Conservation (phyloP, 1,284 basidiomycete genomes). For the Sporisorium exsertum region DNA sequence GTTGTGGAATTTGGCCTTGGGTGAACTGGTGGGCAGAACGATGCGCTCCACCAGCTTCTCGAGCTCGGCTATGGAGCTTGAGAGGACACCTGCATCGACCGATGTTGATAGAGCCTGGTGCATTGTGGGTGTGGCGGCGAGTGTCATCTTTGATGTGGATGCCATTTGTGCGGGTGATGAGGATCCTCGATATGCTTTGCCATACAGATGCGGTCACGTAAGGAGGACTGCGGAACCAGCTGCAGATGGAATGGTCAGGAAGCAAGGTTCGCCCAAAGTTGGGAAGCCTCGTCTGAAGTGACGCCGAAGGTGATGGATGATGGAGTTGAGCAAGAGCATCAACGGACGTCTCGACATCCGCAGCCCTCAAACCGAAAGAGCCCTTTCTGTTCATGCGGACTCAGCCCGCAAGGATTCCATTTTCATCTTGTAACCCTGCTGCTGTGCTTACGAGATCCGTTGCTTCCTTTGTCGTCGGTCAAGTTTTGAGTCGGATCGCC, state of each 20-base stretch:
- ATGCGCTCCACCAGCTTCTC: constrained; percentile 32
- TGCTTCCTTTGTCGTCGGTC: not conserved
- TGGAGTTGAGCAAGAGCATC: not conserved
- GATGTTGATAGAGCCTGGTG: constrained; percentile 6
- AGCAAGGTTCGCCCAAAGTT: not conserved
- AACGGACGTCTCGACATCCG: not conserved
- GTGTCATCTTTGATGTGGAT: constrained; percentile 36
- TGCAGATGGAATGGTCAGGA: not conserved
- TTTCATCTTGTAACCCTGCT: not conserved
- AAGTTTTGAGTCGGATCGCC: too few species aligned
- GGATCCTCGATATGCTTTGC: not conserved
- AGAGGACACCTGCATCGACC: constrained; percentile 31
- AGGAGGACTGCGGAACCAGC: not conserved
- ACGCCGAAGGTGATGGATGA: not conserved
- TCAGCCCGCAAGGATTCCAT: not conserved
- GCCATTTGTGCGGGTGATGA: constrained; percentile 20
- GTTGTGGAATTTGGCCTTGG: constrained; percentile 70
- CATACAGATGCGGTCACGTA: not conserved
- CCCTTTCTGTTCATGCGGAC: not conserved
- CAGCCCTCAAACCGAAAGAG: not conserved
- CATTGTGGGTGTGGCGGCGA: constrained; percentile 3
- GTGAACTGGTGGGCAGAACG: constrained; percentile 34
- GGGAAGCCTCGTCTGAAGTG: not conserved
- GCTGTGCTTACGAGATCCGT: constrained; percentile 9
- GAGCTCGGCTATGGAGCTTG: constrained; percentile 26